Evolutionary conservation across 208 protist genomes (phyloP).

Genomic region (Phytomonas sp.): DNA sequence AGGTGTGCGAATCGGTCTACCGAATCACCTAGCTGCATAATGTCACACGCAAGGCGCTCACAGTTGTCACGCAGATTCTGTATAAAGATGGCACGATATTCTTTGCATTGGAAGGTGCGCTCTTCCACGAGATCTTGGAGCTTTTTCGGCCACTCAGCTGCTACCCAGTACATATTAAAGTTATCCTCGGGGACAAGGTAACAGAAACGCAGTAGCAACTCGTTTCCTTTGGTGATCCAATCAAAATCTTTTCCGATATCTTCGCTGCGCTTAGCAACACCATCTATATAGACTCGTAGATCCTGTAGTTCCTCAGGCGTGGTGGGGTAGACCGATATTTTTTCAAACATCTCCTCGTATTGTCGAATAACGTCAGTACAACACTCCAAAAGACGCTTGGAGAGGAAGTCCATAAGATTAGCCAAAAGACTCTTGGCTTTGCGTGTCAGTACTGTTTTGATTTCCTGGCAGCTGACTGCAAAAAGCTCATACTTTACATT

Average conservation of each 20-base stretch:
- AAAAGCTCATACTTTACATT: conserved; percentile 87
- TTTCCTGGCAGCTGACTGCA: conserved; percentile 77
- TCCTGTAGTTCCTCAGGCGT: conserved; percentile 89
- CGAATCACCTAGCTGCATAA: conserved; percentile 67
- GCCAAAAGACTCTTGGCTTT: conserved; percentile 50
- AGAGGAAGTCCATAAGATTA: conserved; percentile 67
- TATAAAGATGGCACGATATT: conserved; percentile 87
- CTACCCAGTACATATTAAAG: conserved; percentile 80
- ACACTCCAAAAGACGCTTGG: conserved; percentile 43
- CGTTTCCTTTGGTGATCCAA: conserved; percentile 66
- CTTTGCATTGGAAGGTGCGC: conserved; percentile 85
- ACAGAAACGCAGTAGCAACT: conserved; percentile 76
- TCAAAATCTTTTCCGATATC: conserved; percentile 62
- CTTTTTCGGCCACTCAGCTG: conserved; percentile 87
- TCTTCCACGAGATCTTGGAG: conserved; percentile 86
- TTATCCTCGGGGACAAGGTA: conserved; percentile 66
- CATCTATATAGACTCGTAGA: conserved; percentile 70
- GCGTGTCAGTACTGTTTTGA: conserved; percentile 63
- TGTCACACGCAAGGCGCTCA: conserved; percentile 72
- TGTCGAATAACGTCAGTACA: conserved; percentile 45
- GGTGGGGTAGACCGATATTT: conserved; percentile 64
- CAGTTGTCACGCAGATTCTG: conserved; percentile 83
- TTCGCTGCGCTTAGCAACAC: conserved; percentile 59
- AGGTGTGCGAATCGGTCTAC: conserved; percentile 84
- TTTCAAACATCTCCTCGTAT: conserved; percentile 68